Evolutionary conservation across 129 eudicot genomes (phyloP).

Genomic region (Pittosporum tobira): DNA sequence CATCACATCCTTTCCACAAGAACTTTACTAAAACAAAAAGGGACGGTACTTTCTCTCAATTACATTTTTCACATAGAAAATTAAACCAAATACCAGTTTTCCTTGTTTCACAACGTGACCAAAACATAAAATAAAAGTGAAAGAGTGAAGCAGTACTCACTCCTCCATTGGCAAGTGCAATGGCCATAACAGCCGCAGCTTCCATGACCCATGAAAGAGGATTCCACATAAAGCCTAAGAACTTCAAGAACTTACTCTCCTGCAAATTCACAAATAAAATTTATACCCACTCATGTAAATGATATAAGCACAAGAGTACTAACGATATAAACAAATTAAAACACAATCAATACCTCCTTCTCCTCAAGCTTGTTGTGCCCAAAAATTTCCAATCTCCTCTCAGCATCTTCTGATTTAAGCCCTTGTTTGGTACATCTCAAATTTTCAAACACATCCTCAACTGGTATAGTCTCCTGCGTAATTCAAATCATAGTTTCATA

Average conservation of each 20-base stretch:
- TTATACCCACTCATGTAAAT: too few species aligned
- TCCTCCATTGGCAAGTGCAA: conserved; percentile 93
- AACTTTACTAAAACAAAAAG: neutral
- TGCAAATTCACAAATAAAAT: conserved; percentile 29
- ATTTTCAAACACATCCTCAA: conserved; percentile 66
- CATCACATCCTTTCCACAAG: neutral
- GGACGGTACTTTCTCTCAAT: neutral
- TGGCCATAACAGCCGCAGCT: conserved; percentile 86
- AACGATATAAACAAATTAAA: too few species aligned
- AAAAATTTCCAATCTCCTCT: conserved; percentile 50
- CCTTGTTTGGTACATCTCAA: conserved; percentile 55
- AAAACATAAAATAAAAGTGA: neutral
- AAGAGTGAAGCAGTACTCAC: conserved; percentile 28
- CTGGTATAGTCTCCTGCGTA: conserved; percentile 49
- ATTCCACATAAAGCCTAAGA: conserved; percentile 86
- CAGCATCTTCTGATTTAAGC: conserved; percentile 48
- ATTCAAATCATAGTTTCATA: too few species aligned
- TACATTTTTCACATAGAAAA: neutral
- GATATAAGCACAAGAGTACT: too few species aligned
- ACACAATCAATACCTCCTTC: conserved; percentile 33
- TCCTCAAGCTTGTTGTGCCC: conserved; percentile 82
- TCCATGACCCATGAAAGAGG: conserved; percentile 95
- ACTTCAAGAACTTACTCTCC: conserved; percentile 72
- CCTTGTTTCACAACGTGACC: neutral
- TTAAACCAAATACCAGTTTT: neutral